These are phyloP conservation scores for Fusarium temperatum DNA, from an alignment of 2,329 filamentous ascomycete genomes.

Conservation along the genomic window DNA sequence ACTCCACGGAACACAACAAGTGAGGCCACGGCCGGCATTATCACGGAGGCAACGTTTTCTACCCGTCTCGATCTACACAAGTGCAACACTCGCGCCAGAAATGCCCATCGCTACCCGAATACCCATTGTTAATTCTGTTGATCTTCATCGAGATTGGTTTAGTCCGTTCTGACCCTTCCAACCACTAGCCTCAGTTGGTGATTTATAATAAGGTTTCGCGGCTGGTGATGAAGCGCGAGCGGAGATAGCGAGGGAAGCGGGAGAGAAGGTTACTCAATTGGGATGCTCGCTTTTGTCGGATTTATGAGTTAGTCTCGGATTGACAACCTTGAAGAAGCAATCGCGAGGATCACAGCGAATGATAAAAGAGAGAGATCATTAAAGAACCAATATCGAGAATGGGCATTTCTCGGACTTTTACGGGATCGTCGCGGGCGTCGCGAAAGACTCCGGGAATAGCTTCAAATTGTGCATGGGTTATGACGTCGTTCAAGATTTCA, in stretches of 20 bases:
- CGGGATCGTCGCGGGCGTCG: not conserved
- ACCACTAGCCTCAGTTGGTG: not conserved
- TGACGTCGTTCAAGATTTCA: not conserved
- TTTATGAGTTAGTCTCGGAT: not conserved
- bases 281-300: not conserved
- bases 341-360: too few species aligned
- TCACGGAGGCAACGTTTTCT: not conserved
- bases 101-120: not conserved
- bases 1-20: not conserved
- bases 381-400: not conserved
- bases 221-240: not conserved
- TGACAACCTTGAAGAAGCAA: not conserved
- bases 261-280: not conserved
- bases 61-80: not conserved
- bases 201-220: not conserved
- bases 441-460: not conserved
- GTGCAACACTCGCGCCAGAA: not conserved
- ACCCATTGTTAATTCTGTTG: not conserved
- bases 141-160: not conserved
- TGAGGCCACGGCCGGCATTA: not conserved
- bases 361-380: accelerated
- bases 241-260: not conserved
- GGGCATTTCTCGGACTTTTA: not conserved
- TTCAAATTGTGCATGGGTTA: not conserved
- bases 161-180: not conserved